Base-by-base conservation (phyloP, 345 rosid species). In the Ricinus communis region DNA sequence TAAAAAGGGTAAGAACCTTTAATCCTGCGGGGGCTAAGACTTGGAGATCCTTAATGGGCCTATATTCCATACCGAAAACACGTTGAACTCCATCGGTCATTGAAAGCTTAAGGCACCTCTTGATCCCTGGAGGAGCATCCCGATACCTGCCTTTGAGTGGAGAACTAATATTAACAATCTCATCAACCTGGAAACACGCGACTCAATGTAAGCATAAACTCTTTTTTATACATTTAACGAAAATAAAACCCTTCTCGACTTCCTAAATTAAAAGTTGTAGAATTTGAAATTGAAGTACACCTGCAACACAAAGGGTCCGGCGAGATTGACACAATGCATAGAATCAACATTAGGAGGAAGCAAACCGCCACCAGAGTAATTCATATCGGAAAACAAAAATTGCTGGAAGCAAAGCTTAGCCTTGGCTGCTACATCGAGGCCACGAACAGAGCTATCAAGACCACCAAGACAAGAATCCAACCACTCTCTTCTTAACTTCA, bases 31-130 rank as follows among this genome's bases (percentile, higher is more conserved):
- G 85, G 66, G 89, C 81, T 82, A 92, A 65, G 65, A 84, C 90
- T 82, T 87, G 84, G 59, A 95, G 97, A 80, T 87, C 89, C 71
- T 89, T 89, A 51, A 95, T 85, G 21, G 96, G 97, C 84, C 96
- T 83, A 77, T 95, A 92, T 69, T 95, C 99, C 87, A 90, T 85
- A 43, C 91, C 99, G 61, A 89, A 95, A 46, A 95, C 87, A 14
- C 91, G 97, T 59, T 92, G 99, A 72, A 85, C 81, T 62, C 98
- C 99, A 80, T 95, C 97, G 0, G 99, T 92, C 93, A 92, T 85
- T 25, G 93, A 87, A 70, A 95, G 65, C 83, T 95, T 95, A 60
- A 95, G 90, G 79, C 99, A 88, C 82, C 97, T 85, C 86, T 95
- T 92, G 74, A 81, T 69, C 62, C 99, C 96, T n/a, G 86, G 53